Conservation (phyloP, 306 rosid genomes). For the Ammopiptanthus mongolicus region DNA sequence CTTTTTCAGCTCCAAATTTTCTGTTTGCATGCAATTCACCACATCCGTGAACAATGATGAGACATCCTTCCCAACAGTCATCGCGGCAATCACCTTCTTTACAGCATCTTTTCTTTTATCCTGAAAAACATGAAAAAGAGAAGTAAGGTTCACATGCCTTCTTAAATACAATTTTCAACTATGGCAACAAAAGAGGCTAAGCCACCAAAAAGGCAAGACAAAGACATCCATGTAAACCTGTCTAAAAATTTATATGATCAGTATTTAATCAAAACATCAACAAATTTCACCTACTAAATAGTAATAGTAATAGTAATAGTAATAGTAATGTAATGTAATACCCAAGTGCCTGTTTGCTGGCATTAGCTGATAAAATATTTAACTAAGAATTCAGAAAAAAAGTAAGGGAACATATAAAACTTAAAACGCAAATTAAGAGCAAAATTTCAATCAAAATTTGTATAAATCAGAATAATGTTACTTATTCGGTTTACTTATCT, state of each 20-base stretch:
- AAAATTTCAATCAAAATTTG: background rate
- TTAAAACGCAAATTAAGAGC: background rate
- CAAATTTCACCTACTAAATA: too few relatives aligned
- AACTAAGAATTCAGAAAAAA: background rate
- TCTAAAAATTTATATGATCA: background rate
- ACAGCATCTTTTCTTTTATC: conserved; percentile 99
- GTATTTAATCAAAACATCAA: too few relatives aligned
- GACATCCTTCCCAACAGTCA: conserved; percentile 99
- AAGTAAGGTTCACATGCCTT: conserved; percentile 6
- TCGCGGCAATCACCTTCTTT: conserved; percentile 97
- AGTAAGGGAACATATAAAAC: background rate
- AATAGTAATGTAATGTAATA: background rate
- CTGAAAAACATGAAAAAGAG: conserved; percentile 36
- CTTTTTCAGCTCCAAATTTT: conserved; percentile 96
- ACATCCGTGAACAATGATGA: conserved; percentile 96
- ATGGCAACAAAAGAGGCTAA: background rate
- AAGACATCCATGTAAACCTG: background rate
- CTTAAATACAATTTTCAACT: background rate
- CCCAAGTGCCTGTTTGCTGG: background rate
- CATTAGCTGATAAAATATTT: background rate
- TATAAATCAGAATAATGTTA: background rate
- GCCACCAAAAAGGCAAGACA: conserved; percentile 4
- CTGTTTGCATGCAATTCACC: conserved; percentile 98
- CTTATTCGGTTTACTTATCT: background rate
- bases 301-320: too few relatives aligned